Base-by-base conservation (phyloP, 345 rosid genomes). In the Adansonia digitata region DNA sequence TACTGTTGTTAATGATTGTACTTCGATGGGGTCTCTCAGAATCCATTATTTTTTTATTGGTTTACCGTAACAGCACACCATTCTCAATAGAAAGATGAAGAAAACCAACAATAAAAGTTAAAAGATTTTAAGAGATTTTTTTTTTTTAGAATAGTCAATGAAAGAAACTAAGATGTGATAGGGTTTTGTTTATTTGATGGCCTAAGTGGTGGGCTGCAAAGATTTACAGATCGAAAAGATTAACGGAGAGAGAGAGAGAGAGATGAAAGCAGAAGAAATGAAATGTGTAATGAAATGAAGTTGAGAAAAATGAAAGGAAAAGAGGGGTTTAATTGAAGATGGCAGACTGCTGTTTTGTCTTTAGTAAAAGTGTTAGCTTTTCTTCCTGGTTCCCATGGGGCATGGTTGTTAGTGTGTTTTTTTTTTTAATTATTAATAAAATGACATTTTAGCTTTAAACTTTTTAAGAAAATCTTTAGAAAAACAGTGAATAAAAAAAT, bases 11-110 rank as follows among this genome's bases (percentile, higher is more conserved):
- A 83, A 77, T 87, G 76, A 85, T 79, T 18, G 81, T 79, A 63
- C 82, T 79, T 60, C 92, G 89, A 85, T 90, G 97, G 85, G 94
- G 90, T 82, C 91, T 86, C 15, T 85, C 90, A 13, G 82, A 64
- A 61, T 92, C 98, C 94, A 90, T 91, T 82, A 78, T 82, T 82
- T 45, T 46, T 26, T 67, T 9, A 2, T 40, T 39, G 43, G 5
- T 69, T 82, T 72, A 86, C 85, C 7, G 83, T 39, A 67, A 34
- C 18, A 69, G 76, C n/a, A n/a, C n/a, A 53, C 80, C 82, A 71
- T 57, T 6, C n/a, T 72, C 48, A 26, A 20, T 11, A 39, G 59
- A 34, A 52, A 7, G 20, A 46, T 56, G 10, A 18, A 26, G 7
- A 55, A 26, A 66, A 1, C 69, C 18, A 9, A 24, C 18, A 14